Percentiles rank a stretch among this genome's conserved stretches.
Conservation (phyloP, 2,329 filamentous ascomycete genomes). For the Alternaria ethzedia region DNA sequence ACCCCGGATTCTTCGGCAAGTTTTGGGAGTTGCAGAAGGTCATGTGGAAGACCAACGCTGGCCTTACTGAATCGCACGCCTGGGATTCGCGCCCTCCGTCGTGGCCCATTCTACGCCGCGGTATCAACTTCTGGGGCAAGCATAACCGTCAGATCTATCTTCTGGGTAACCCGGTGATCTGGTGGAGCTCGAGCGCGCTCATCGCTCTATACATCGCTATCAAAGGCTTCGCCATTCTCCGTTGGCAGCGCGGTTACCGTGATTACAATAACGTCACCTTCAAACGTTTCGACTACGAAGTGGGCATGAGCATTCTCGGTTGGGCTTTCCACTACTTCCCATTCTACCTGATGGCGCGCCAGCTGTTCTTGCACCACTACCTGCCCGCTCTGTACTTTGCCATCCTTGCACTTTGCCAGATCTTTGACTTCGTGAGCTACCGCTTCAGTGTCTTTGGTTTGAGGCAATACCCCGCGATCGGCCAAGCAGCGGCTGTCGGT, state of each 20-base stretch:
- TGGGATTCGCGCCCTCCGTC: slow-evolving; percentile 96
- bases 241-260: slow-evolving; percentile 91
- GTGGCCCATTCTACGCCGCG: slow-evolving; percentile 89
- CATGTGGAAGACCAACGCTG: slow-evolving; percentile 99
- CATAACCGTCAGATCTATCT: slow-evolving; percentile 95
- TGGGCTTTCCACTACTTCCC: slow-evolving; percentile 99
- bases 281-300: slow-evolving; percentile 97
- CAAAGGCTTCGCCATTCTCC: slow-evolving; percentile 84
- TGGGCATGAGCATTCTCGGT: slow-evolving; percentile 86
- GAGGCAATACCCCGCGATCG: slow-evolving; percentile 73
- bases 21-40: slow-evolving; percentile 97
- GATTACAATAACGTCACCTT: slow-evolving; percentile 85
- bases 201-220: slow-evolving; percentile 79
- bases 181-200: slow-evolving; percentile 85
- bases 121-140: slow-evolving; percentile 99
- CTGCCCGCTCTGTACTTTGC: slow-evolving; percentile 97
- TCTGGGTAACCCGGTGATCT: slow-evolving; percentile 85
- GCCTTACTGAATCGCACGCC: slow-evolving; percentile 92
- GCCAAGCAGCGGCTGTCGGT: slow-evolving; percentile 72
- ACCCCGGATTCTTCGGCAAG: slow-evolving; percentile 95
- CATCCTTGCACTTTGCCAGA: slow-evolving; percentile 85
- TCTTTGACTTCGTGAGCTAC: slow-evolving; percentile 82
- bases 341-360: slow-evolving; percentile 97
- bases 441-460: slow-evolving; percentile 73
- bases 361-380: slow-evolving; percentile 98